Evolutionary conservation across 495 filamentous ascomycete species (phyloP), one percentile per base, ranked within the genome.

Genomic region (Acidiella bohemica): DNA sequence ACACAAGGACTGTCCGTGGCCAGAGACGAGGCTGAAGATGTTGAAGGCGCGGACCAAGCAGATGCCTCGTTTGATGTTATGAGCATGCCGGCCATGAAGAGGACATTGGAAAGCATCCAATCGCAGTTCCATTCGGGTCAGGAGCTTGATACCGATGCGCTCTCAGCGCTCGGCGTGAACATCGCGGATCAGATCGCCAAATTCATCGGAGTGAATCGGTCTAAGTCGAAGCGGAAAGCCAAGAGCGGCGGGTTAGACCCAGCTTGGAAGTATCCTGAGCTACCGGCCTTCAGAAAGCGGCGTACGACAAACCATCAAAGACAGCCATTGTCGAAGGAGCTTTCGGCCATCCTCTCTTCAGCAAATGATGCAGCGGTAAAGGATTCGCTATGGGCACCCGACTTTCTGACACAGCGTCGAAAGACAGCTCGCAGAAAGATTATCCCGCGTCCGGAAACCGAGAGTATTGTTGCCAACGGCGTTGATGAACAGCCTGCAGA

Each of bases 111-210:
- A n/a, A n/a, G n/a, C n/a, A n/a, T n/a, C n/a, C n/a, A n/a, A n/a
- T n/a, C n/a, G n/a, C n/a, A n/a, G n/a, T n/a, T n/a, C n/a, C n/a
- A n/a, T n/a, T n/a, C n/a, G n/a, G n/a, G n/a, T n/a, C n/a, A n/a
- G n/a, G n/a, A n/a, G n/a, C n/a, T n/a, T 4, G 38, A 32, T 14
- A 28, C 30, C 11, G 29, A 51, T 13, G 39, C 31, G 1, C 46
- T 51, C 18, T 11, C 41, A 28, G 37, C 42, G 5, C 36, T 51
- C 2, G 43, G 47, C 9, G 23, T 37, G 25, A 42, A 36, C 28
- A 51, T 51, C 19, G 47, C 47, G 1, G 32, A 38, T 20, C 47
- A 51, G 28, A 21, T 51, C 25, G 32, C 47, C 9, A 26, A 28
- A 16, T 34, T 37, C n/a, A 39, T 51, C 9, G 25, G 13, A 5